phyloP scores from a whole-genome alignment of 176 grass and related monocot species.

The Leersia perrieri region DNA sequence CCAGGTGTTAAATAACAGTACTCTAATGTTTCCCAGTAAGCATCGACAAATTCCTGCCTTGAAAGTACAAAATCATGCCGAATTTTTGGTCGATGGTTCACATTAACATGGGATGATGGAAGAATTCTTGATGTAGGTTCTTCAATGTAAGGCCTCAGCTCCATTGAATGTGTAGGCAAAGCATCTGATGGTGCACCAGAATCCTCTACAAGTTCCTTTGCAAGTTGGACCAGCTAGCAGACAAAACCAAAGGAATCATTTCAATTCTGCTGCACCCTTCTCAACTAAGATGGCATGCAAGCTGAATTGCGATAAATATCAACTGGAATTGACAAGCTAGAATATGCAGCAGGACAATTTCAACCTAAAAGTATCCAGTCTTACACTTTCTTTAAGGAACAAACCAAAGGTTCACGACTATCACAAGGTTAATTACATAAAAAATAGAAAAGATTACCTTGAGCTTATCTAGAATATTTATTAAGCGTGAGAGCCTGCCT shows the following conservation, averaged over 20 bases:
- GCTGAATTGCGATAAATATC: slow-evolving; percentile 15
- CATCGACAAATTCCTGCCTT: slow-evolving; percentile 69
- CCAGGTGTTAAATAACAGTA: slow-evolving; percentile 74
- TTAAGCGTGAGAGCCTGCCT: slow-evolving; percentile 67
- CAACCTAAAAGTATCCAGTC: neutral
- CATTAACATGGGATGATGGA: slow-evolving; percentile 47
- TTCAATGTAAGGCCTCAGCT: slow-evolving; percentile 94
- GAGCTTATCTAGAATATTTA: slow-evolving; percentile 77
- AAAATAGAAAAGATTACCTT: slow-evolving; percentile 59
- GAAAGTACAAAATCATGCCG: slow-evolving; percentile 92
- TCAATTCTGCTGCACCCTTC: neutral
- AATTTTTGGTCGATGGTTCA: slow-evolving; percentile 44
- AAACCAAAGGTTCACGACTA: neutral
- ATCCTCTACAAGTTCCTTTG: slow-evolving; percentile 54
- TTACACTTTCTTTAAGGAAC: neutral
- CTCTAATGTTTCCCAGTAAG: slow-evolving; percentile 95
- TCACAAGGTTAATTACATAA: neutral
- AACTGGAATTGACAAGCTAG: neutral
- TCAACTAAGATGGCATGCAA: slow-evolving; percentile 15
- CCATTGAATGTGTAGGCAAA: slow-evolving; percentile 66
- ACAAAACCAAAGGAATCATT: slow-evolving; percentile 17
- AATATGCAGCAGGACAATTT: slow-evolving; percentile 12
- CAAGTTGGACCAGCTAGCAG: slow-evolving; percentile 72
- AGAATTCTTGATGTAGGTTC: slow-evolving; percentile 70
- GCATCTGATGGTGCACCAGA: slow-evolving; percentile 36